Evolutionary conservation across 257 asterid species (phyloP), one percentile per base, ranked within the genome.

Genomic region (Fraxinus pennsylvanica): DNA sequence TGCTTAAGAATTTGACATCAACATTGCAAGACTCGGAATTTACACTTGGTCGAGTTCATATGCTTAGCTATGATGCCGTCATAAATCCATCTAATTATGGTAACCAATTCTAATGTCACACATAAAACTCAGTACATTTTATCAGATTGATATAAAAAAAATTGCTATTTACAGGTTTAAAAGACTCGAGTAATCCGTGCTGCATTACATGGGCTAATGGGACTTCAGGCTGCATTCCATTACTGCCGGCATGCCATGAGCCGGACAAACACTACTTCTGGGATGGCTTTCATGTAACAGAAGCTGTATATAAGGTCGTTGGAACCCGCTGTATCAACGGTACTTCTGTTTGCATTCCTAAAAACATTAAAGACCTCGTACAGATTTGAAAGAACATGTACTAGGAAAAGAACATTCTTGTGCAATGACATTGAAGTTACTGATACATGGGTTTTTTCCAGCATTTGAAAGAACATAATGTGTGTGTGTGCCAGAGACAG

Each of bases 211-310:
- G 91, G 96, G 19, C 77, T 3, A 87, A 94, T 41, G 96, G 96
- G 75, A 88, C 97, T 0, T 88, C 92, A 1, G 80, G 74, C 5
- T 94, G 96, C 88, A 89, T 94, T 27, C 96, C 94, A 3, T 86
- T 72, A 66, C 80, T 89, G 1, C 2, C 33, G 25, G 88, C 94
- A 0, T 94, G 98, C 25, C 47, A 3, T 1, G 68, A 89, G 43
- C 87, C 94, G 0, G 80, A 82, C 17, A 52, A 78, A 33, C 89
- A 86, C 82, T 89, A 78, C 76, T 94, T 91, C 80, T 92, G 91
- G 89, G 97, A 94, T 79, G 96, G 94, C 36, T 91, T 78, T 79
- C 98, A 94, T 89, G 90, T 87, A 4, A 94, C 97, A 29, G 90
- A 92, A 86, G 72, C 92, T 36, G 74, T 86, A 0, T 88, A 92